phyloP scores from a whole-genome alignment of 805 yeast genomes.

The Lachancea mirantina region DNA sequence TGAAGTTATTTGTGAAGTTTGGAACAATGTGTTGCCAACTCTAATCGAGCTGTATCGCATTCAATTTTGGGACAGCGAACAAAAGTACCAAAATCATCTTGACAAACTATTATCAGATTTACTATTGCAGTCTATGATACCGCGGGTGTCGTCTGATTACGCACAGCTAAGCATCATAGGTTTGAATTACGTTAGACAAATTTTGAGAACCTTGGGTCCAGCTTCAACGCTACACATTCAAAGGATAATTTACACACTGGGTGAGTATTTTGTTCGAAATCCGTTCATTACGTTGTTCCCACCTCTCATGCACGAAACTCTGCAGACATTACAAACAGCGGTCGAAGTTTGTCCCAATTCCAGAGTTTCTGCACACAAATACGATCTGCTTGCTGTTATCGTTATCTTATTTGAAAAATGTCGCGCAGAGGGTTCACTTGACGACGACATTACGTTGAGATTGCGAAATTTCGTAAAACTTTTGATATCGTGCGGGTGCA shows the following conservation, averaged over 20 bases:
- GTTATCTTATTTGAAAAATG: constrained; percentile 21
- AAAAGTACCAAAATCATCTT: constrained; percentile 8
- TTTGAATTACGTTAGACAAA: constrained; percentile 5
- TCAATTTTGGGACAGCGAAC: constrained; percentile 10
- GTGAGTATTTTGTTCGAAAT: constrained; percentile 24
- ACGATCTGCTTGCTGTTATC: constrained; percentile 20
- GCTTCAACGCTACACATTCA: constrained; percentile 16
- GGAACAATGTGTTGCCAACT: constrained; percentile 19
- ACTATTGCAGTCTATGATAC: constrained; percentile 22
- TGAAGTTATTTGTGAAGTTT: constrained; percentile 13
- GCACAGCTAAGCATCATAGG: constrained; percentile 15
- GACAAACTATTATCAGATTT: constrained; percentile 20
- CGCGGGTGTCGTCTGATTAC: constrained; percentile 19
- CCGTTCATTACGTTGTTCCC: constrained; percentile 22
- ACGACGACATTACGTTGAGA: neutral
- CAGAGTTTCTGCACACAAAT: constrained; percentile 20
- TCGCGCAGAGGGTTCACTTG: constrained; percentile 19
- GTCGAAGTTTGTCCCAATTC: constrained; percentile 14
- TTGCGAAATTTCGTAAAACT: neutral
- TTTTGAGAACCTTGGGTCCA: constrained; percentile 8
- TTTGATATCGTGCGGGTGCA: constrained; percentile 12
- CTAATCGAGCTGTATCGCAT: constrained; percentile 15
- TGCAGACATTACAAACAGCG: constrained; percentile 10
- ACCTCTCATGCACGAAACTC: constrained; percentile 11
- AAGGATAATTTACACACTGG: constrained; percentile 22